phyloP scores from a whole-genome alignment of 2,329 filamentous ascomycete species.

The Diplodia scrobiculata region DNA sequence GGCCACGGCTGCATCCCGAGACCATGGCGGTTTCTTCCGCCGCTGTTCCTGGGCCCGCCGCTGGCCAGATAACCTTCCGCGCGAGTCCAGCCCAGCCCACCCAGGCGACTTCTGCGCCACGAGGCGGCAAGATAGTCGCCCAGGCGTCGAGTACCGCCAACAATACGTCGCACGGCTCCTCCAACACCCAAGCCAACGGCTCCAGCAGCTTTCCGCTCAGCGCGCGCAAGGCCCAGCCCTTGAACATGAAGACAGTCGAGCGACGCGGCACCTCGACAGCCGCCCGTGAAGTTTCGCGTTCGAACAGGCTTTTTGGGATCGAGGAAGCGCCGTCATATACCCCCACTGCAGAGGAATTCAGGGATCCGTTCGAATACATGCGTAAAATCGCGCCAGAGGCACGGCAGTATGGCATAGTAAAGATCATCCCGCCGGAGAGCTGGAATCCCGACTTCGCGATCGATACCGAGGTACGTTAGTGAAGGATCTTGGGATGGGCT shows the following conservation, averaged over 20 bases:
- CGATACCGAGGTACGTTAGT: constrained; percentile 79
- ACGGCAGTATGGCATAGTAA: constrained; percentile 85
- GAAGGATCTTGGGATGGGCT: neutral
- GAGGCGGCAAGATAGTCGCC: constrained; percentile 37
- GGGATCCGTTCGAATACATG: constrained; percentile 90
- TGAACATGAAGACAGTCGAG: constrained; percentile 89
- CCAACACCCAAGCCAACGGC: constrained; percentile 37
- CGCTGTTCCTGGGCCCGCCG: constrained; percentile 40
- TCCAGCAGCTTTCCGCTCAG: constrained; percentile 59
- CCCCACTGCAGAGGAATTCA: constrained; percentile 91
- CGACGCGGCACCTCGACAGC: constrained; percentile 80
- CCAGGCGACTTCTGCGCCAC: constrained; percentile 19
- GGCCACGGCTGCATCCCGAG: constrained; percentile 29
- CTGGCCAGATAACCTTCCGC: constrained; percentile 41
- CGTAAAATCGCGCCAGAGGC: constrained; percentile 87
- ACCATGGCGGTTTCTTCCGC: constrained; percentile 44
- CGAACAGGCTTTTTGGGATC: constrained; percentile 78
- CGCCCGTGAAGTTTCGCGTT: constrained; percentile 73
- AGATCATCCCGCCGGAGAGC: constrained; percentile 87
- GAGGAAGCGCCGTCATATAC: constrained; percentile 87
- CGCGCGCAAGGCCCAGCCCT: constrained; percentile 64
- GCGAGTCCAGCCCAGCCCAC: constrained; percentile 38
- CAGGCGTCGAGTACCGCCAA: constrained; percentile 35
- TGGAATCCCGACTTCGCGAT: constrained; percentile 97
- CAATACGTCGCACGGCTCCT: constrained; percentile 3